Evolutionary conservation across 768 basidiomycete species (phyloP).

Genomic region (Boletus pseudo-olivaceus): DNA sequence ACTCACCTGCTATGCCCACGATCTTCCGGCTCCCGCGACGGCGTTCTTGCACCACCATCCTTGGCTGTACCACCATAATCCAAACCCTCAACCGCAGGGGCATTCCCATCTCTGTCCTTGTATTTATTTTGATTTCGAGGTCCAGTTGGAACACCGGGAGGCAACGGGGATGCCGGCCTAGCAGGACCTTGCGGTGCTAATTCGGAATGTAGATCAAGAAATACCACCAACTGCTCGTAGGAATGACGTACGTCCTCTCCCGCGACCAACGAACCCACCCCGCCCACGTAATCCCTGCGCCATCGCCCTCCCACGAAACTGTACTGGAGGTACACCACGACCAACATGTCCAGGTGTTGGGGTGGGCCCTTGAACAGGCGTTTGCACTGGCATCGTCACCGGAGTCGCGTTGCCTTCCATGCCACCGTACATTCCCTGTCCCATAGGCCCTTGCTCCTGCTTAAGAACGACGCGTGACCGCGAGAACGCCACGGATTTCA

Average conservation of each 20-base stretch:
- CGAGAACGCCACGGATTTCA: slow-evolving; percentile 34
- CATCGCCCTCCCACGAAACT: slow-evolving; percentile 44
- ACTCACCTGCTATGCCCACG: slow-evolving; percentile 56
- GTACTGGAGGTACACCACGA: slow-evolving; percentile 36
- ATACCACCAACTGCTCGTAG: not conserved
- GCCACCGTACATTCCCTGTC: slow-evolving; percentile 64
- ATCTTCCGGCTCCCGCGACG: slow-evolving; percentile 67
- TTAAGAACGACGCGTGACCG: slow-evolving; percentile 23
- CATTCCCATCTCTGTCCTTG: slow-evolving; percentile 83
- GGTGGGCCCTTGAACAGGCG: slow-evolving; percentile 30
- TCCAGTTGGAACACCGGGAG: slow-evolving; percentile 84
- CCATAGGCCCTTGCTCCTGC: slow-evolving; percentile 61
- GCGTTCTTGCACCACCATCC: slow-evolving; percentile 45
- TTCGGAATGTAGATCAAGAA: slow-evolving; percentile 1
- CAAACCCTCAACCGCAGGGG: slow-evolving; percentile 83
- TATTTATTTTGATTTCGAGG: slow-evolving; percentile 88
- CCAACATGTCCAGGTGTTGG: slow-evolving; percentile 30
- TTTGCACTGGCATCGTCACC: slow-evolving; percentile 40
- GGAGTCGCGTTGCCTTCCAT: slow-evolving; percentile 56
- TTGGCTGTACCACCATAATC: slow-evolving; percentile 72
- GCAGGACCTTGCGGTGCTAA: slow-evolving; percentile 51
- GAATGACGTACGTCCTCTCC: slow-evolving; percentile 36
- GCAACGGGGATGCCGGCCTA: slow-evolving; percentile 79
- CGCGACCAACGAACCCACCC: slow-evolving; percentile 39
- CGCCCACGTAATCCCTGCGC: slow-evolving; percentile 42